These are phyloP conservation scores for Aechmea fasciata DNA, from an alignment of 176 grass and related monocot species.

Conservation along the genomic window DNA sequence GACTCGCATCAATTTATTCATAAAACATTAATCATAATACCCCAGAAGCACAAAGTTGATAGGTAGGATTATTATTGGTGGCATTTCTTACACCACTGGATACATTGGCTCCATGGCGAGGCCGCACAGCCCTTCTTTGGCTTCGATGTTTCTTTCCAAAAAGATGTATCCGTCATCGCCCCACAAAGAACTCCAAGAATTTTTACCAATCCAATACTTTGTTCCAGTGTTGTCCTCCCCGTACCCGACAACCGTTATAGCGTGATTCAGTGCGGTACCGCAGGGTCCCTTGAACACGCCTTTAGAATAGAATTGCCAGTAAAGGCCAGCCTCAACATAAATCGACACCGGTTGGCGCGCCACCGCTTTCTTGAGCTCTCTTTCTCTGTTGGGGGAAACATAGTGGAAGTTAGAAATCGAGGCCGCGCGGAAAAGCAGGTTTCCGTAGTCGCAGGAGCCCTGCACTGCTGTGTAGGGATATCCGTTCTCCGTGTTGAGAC, in stretches of 20 bases:
- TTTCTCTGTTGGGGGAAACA: conserved; percentile 44
- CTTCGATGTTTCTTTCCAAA: too few relatives aligned
- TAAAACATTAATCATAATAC: too few relatives aligned
- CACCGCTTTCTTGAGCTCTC: conserved; percentile 28
- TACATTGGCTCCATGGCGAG: background rate
- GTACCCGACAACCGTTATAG: conserved; percentile 56
- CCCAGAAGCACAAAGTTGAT: too few relatives aligned
- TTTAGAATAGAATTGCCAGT: conserved; percentile 39
- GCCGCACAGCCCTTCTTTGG: too few relatives aligned
- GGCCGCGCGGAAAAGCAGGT: conserved; percentile 23
- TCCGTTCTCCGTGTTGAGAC: conserved; percentile 38
- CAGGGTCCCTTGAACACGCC: conserved; percentile 63
- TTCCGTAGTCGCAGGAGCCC: conserved; percentile 25
- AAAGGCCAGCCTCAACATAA: conserved; percentile 30
- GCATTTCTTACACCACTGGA: too few relatives aligned
- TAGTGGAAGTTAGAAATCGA: conserved; percentile 27
- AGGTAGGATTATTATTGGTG: too few relatives aligned
- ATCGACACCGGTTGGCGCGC: conserved; percentile 48
- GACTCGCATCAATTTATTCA: too few relatives aligned
- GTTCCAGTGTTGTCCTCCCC: conserved; percentile 2
- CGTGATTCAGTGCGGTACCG: conserved; percentile 35
- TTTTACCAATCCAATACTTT: conserved; percentile 32
- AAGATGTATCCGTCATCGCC: too few relatives aligned
- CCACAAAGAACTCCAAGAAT: too few relatives aligned
- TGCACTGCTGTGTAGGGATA: conserved; percentile 40